Base-by-base conservation (phyloP, 2,329 filamentous ascomycete genomes). In the Hirsutella minnesotensis region DNA sequence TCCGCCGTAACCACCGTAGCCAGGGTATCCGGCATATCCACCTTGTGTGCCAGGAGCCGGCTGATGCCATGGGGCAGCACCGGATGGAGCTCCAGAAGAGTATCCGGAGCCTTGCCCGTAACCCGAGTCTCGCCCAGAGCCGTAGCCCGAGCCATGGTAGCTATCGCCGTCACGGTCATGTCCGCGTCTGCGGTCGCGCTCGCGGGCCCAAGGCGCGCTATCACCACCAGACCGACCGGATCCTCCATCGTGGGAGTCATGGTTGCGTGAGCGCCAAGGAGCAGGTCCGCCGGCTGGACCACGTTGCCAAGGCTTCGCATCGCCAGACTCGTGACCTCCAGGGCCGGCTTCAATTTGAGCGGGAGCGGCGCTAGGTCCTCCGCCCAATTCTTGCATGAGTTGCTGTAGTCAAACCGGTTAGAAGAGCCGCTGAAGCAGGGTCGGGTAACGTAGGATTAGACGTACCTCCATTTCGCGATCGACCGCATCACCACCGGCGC, bases 331-430 rank as follows among this genome's bases (percentile, higher is more conserved):
- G 50, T 67, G 54, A 42, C 60, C 59, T 45, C 60, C 69, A 43
- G 86, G 84, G 12, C 85, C 86, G 49, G 83, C 86, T 66, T 94
- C 92, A 57, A 98, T 95, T 49, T 85, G 86, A 51, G 81, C 82
- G 52, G 81, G 83, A 31, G 83, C 75, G 42, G 69, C 73, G 44
- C 68, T 68, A 46, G 80, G 75, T 47, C 81, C 83, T 49, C 87
- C 86, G 48, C 83, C 87, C 53, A 96, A 78, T 72, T 96, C 92
- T 77, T 94, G 84, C 88, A 98, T 95, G 58, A 98, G 86, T 80
- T 90, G 83, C 85, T 87, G 52, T 9, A 43, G 35, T 5, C 5
- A 39, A 36, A 46, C 61, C 81, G 56, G 67, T 56, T 59, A 27
- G 16, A 33, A 27, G 3, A 8, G 4, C 15, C n/a, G 9, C 3